Evolutionary conservation across 257 asterid species (phyloP), one percentile per base, ranked within the genome.

Genomic region (Solanum lycopersicoides): DNA sequence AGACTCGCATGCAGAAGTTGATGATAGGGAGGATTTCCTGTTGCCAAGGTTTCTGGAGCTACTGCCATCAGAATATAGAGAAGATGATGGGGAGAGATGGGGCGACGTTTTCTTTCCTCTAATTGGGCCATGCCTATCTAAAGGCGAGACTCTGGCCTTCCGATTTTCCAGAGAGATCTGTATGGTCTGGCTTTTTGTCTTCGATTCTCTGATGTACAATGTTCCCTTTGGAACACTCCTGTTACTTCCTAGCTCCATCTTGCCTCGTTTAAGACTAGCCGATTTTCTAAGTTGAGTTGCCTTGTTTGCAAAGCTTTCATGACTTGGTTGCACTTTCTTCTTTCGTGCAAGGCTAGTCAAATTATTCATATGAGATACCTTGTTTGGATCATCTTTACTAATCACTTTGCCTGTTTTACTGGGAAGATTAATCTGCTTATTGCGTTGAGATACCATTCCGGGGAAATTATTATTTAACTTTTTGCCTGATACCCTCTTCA

Each of bases 261-360:
- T 80, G 66, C 12, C 85, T 47, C 20, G 85, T 30, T 80, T 80
- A 47, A 47, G 85, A 80, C 18, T 80, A 80, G 68, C 30, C 18
- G 10, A 47, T 80, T 50, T 47, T 28, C 44, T 80, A 16, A 80
- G 68, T 80, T 10, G 68, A 80, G 69, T 75, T 71, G 90, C 92
- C 85, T 90, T 94, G 90, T 93, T 94, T 4, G 90, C 89, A 13
- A 89, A 85, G 16, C 69, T 85, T 63, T 92, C 91, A 41, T 66
- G 35, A 20, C 44, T 42, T 23, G 89, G 80, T 60, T 87, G 89
- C 86, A 84, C 83, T 23, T 12, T 59, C 69, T 69, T 77, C 3
- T 72, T 63, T 32, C 86, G 84, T 50, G 21, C 77, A 73, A 16
- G 71, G 32, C 47, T n/a, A 8, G 30, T 82, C 53, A 88, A 85